Conservation (phyloP, 805 yeast genomes). For the Kazachstania psychrophila region DNA sequence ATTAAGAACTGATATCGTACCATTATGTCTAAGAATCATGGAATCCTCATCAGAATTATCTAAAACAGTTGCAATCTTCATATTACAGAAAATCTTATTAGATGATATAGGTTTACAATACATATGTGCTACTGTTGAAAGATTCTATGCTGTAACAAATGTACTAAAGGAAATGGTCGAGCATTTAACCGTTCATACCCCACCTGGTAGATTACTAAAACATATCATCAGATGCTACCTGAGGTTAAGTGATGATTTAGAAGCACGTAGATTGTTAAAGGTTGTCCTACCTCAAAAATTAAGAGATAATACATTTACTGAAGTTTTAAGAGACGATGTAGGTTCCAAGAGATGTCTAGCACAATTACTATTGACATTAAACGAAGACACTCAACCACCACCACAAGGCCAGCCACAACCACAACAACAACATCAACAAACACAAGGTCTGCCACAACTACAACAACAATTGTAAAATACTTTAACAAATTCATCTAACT, state of each 20-base stretch:
- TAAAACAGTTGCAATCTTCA: constrained; percentile 94
- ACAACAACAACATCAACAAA: constrained; percentile 1
- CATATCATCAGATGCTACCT: constrained; percentile 92
- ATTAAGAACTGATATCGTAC: constrained; percentile 92
- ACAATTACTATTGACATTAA: constrained; percentile 64
- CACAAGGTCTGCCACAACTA: constrained; percentile 1
- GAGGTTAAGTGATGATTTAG: constrained; percentile 79
- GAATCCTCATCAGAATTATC: constrained; percentile 89
- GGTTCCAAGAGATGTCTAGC: constrained; percentile 82
- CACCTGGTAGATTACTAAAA: constrained; percentile 76
- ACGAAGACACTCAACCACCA: constrained; percentile 28
- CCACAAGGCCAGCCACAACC: constrained; percentile 2
- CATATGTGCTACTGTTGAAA: constrained; percentile 89
- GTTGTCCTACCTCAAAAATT: constrained; percentile 80
- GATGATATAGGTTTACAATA: constrained; percentile 88
- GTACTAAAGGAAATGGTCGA: constrained; percentile 84
- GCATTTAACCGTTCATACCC: constrained; percentile 58
- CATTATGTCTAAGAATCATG: constrained; percentile 88
- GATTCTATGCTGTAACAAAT: constrained; percentile 87
- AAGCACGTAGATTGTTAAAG: constrained; percentile 80
- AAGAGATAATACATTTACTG: constrained; percentile 63
- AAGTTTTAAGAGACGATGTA: constrained; percentile 71
- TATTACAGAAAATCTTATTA: constrained; percentile 81
- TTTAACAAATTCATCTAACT: background rate
- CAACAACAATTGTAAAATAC: background rate